Evolutionary conservation across 306 rosid genomes (phyloP).

Genomic region (Myrica gale): DNA sequence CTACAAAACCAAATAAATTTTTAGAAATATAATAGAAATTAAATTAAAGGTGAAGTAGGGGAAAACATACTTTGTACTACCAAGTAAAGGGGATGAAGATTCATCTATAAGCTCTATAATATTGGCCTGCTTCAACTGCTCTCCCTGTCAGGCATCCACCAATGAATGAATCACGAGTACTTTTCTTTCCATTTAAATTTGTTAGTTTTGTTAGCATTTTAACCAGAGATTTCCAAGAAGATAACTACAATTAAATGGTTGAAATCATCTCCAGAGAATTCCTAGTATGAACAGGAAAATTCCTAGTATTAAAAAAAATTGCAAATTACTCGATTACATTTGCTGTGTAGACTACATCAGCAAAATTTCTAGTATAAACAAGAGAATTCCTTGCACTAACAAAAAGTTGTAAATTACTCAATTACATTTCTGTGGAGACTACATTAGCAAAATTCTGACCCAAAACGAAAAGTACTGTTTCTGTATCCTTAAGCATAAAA

Average conservation of each 20-base stretch:
- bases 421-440: not conserved
- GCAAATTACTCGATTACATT: not conserved
- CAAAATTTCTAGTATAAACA: not conserved
- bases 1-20: slow-evolving; percentile 9
- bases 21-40: not conserved
- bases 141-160: slow-evolving; percentile 40
- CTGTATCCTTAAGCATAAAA: not conserved
- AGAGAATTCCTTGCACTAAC: no score
- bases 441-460: not conserved
- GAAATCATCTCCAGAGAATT: not conserved
- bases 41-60: no score
- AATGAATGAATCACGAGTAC: not conserved
- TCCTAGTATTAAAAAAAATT: not conserved
- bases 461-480: not conserved
- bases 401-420: not conserved
- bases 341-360: not conserved
- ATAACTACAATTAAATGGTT: not conserved
- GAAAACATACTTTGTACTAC: slow-evolving; percentile 33
- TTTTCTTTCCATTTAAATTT: not conserved
- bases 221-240: not conserved
- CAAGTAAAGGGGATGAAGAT: slow-evolving; percentile 36
- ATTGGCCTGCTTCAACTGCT: slow-evolving; percentile 46
- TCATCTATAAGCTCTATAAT: slow-evolving; percentile 35
- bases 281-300: not conserved
- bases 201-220: no score